Percentiles rank a stretch among this genome's conserved stretches.
Evolutionary conservation across 176 grass and related monocot species (phyloP).

Genomic region (Bromus sterilis): DNA sequence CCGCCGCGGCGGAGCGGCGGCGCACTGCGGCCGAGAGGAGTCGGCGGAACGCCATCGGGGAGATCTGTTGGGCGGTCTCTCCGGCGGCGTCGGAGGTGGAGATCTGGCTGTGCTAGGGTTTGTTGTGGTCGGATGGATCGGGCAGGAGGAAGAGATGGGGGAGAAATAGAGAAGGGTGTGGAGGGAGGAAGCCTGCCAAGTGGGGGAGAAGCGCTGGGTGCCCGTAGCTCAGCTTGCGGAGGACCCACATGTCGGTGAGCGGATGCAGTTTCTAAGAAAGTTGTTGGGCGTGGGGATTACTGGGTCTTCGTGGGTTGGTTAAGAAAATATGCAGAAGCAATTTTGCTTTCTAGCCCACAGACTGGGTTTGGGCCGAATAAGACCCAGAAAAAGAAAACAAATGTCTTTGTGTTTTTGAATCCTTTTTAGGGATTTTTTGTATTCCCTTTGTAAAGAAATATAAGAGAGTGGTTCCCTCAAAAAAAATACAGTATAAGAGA

Average conservation of each 20-base stretch:
- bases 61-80: conserved; percentile 24
- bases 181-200: conserved; percentile 12
- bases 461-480: too few species aligned
- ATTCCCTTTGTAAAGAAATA: too few species aligned
- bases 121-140: conserved; percentile 18
- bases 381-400: not conserved
- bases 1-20: conserved; percentile 24
- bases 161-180: conserved; percentile 20
- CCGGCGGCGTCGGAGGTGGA: conserved; percentile 29
- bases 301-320: not conserved
- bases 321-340: not conserved
- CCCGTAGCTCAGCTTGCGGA: not conserved
- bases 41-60: conserved; percentile 37
- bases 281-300: not conserved
- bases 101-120: conserved; percentile 47
- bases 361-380: not conserved
- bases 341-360: not conserved
- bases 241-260: conserved; percentile 11
- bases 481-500: too few species aligned
- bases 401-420: not conserved
- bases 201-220: conserved; percentile 10
- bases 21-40: conserved; percentile 23
- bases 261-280: not conserved
- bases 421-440: too few species aligned
- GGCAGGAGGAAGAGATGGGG: not conserved